phyloP scores from a whole-genome alignment of 164 flowering plant species.

The Sedum album region DNA sequence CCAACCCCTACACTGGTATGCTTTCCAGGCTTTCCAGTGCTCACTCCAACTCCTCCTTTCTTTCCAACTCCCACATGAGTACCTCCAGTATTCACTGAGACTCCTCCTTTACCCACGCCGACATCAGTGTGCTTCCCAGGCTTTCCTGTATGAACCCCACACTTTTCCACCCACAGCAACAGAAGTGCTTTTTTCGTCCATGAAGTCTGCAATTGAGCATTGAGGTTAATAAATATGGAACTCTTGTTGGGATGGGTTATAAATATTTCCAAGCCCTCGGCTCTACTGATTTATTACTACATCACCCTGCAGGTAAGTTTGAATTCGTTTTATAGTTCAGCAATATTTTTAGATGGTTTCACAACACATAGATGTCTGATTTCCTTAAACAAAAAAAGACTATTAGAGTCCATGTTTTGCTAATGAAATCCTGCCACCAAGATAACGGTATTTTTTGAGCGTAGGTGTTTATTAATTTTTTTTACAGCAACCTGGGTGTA shows the following conservation, averaged over 20 bases:
- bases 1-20: slow-evolving; percentile 25
- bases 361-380: not conserved
- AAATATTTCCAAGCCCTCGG: not conserved
- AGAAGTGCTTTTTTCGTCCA: slow-evolving; percentile 2
- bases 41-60: slow-evolving; percentile 15
- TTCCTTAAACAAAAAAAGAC: not conserved
- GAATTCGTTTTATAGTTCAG: not conserved
- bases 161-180: not conserved
- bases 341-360: not conserved
- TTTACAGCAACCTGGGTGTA: slow-evolving; percentile 17
- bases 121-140: slow-evolving; percentile 4
- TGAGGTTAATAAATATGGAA: not conserved
- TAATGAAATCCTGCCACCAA: not conserved
- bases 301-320: slow-evolving; percentile 1
- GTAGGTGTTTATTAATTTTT: not conserved
- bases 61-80: not conserved
- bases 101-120: slow-evolving; percentile 11
- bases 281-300: not conserved
- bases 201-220: slow-evolving; percentile 4
- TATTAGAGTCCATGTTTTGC: not conserved
- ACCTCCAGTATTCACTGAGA: not conserved
- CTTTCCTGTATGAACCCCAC: not conserved
- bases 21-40: slow-evolving; percentile 14
- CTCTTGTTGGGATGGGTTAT: not conserved
- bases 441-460: not conserved